Base-by-base conservation (phyloP, 2,329 filamentous ascomycete species). In the Colletotrichum destructivum region DNA sequence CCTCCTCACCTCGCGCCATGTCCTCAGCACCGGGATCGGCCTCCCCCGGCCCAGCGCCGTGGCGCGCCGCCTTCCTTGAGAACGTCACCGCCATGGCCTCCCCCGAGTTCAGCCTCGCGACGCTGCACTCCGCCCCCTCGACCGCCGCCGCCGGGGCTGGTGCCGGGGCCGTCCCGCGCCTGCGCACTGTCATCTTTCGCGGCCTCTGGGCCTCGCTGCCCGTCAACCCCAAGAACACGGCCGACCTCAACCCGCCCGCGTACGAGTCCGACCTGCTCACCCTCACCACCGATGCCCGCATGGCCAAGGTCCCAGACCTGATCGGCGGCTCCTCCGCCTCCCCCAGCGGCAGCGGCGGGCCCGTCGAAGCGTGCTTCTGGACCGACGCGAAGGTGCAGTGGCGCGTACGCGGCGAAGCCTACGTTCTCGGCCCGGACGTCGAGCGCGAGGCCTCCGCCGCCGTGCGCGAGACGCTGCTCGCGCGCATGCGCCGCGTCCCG, bases 321-420 rank as follows among this genome's bases (percentile, higher is more conserved):
- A 89, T 91, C 73, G 84, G 82, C 47, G 15, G 18, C 54, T 2
- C 54, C 38, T 3, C 35, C 5, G 2, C 15, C 31, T 38, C 12
- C 47, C 8, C 47, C 66, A 87, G 85, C 73, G 91, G 91, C 12
- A 88, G 91, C 46, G 91, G 94, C 49, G 90, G 90, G 1, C 87
- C 88, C 3, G 90, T 96, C n/a, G 96, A 98, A 82, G 94, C 91
- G 8, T 89, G 94, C 13, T 96, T 93, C 80, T 98, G 95, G 96
- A 85, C 91, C 12, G 88, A 89, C 74, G 85, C 86, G 6, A 88
- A 86, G 80, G 92, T 90, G 18, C 96, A 98, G 84, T 98, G 96
- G 96, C 89, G 96, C 71, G 81, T 98, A 44, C 90, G 91, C 59
- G 96, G 96, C 2, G 86, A 84, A 70, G 93, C 92, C 21, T 96